phyloP scores from a whole-genome alignment of 441 rosid genomes.

The Erodium moschatum region DNA sequence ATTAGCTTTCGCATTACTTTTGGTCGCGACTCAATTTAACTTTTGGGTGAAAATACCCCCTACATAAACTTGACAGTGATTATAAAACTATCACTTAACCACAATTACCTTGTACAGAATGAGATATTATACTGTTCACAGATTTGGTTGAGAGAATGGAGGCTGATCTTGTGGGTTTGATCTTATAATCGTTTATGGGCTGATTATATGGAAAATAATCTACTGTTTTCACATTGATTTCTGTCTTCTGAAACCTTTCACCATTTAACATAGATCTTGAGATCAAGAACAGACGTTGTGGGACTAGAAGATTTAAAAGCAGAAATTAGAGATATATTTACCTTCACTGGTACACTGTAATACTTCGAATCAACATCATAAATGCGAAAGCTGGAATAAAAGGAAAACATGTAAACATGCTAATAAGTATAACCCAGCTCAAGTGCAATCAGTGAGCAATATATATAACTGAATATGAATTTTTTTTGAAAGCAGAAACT shows the following conservation, averaged over 20 bases:
- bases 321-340: constrained; percentile 18
- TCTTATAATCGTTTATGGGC: not conserved
- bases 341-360: constrained; percentile 64
- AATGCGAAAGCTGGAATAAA: constrained; percentile 38
- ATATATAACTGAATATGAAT: not conserved
- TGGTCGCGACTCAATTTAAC: not conserved
- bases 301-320: not conserved
- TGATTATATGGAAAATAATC: not conserved
- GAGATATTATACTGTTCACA: too few relatives aligned
- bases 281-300: constrained; percentile 8
- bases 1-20: too few relatives aligned
- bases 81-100: not conserved
- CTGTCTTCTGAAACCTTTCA: constrained; percentile 1
- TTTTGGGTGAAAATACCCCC: not conserved
- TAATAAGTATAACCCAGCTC: not conserved
- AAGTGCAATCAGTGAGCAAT: not conserved
- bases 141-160: not conserved
- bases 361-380: constrained; percentile 61
- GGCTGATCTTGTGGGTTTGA: too few relatives aligned
- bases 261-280: not conserved
- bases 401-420: constrained; percentile 17
- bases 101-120: not conserved
- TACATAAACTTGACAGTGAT: too few relatives aligned
- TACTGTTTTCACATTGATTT: not conserved
- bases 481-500: not conserved